A percentile compares a stretch with the other conserved stretches of the same genome.
Conservation (phyloP, 2,329 filamentous ascomycete species). For the Penicillium sp. region DNA sequence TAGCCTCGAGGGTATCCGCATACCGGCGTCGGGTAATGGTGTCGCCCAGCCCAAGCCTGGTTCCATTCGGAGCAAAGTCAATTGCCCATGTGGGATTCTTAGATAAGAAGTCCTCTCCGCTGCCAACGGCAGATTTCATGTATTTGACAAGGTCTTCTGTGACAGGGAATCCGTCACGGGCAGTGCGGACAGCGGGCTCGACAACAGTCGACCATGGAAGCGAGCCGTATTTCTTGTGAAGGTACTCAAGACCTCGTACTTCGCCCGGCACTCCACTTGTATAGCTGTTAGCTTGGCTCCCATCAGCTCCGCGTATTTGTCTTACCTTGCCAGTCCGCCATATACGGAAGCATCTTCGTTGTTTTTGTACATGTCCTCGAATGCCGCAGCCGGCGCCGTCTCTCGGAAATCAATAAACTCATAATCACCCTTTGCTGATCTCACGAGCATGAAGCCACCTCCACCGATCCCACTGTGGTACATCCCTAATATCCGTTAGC, state of each 20-base stretch:
- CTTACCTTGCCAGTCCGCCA: constrained; percentile 67
- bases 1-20: constrained; percentile 73
- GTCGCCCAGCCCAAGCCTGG: constrained; percentile 68
- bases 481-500: constrained; percentile 52
- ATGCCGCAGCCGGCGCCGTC: constrained; percentile 77
- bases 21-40: constrained; percentile 78
- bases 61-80: constrained; percentile 85
- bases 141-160: constrained; percentile 72
- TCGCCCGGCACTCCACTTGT: constrained; percentile 57
- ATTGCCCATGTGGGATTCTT: constrained; percentile 77
- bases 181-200: constrained; percentile 70
- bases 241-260: constrained; percentile 73
- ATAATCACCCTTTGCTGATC: constrained; percentile 69
- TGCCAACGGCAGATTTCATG: constrained; percentile 58
- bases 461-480: constrained; percentile 81
- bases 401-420: constrained; percentile 91
- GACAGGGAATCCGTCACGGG: constrained; percentile 71
- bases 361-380: constrained; percentile 79
- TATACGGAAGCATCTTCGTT: constrained; percentile 66
- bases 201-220: constrained; percentile 72
- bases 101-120: constrained; percentile 64
- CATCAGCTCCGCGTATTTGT: not conserved
- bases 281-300: constrained; percentile 2
- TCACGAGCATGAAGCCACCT: constrained; percentile 85
- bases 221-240: constrained; percentile 63